Base-by-base conservation (phyloP, 768 basidiomycete species). In the Gautieria morchelliformis region DNA sequence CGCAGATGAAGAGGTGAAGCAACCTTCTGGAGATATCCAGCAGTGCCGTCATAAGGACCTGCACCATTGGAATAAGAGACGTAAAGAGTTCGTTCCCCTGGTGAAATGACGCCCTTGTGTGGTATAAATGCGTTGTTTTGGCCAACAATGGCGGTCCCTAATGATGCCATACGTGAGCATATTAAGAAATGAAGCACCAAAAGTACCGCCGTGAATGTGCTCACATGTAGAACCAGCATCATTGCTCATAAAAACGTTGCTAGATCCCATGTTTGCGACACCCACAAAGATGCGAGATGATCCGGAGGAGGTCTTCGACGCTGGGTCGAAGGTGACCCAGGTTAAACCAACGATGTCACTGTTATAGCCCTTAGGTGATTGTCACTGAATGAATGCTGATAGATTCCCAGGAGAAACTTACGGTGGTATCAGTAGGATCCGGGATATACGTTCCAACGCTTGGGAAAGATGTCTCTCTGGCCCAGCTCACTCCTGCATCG, bases 91-190 rank as follows among this genome's bases (percentile, higher is more conserved):
- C 77, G 75, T 60, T 84, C 82, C 1, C 73, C 64, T 1, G 79
- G 78, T 4, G 82, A 82, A 22, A 85, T 64, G 17, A 85, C 80
- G 61, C 84, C 84, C 64, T 83, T 84, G 68, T 86, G 84, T 2
- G 83, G 80, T 27, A 86, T 65, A 64, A 72, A 83, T 1, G 75
- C 75, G 3, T 72, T 80, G 58, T 80, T 79, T 56, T 81, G 80
- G 1, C 83, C 83, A 30, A 78, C 64, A 58, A 85, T 68, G 27
- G 82, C 78, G 49, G 71, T 64, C 83, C 83, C 80, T 83, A 46
- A 3, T 53, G 12, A 33, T 15, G 17, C 33, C 17, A 19, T 41
- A 32, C 41, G 15, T n/a, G 12, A 5, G 20, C 3, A 45, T 20
- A 12, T 27, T 50, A 24, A 51, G 27, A 24, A 27, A n/a, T 14